These are phyloP conservation scores for Chaetomium strumarium DNA, from an alignment of 2,329 filamentous ascomycete genomes.

Conservation along the genomic window DNA sequence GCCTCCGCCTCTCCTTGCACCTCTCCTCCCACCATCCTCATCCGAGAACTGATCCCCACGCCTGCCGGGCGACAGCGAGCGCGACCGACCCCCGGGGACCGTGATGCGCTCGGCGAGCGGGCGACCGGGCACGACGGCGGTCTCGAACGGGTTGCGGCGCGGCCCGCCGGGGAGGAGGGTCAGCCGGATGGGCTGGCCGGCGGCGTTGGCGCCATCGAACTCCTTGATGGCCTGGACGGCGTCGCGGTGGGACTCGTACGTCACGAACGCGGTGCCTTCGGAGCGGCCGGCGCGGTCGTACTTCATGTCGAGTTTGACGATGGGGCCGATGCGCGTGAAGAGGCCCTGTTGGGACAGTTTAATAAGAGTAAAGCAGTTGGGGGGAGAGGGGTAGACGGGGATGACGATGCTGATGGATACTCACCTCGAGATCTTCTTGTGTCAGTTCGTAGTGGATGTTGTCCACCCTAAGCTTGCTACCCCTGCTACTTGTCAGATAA, in stretches of 20 bases:
- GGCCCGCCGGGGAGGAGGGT: conserved; percentile 54
- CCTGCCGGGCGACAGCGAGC: conserved; percentile 50
- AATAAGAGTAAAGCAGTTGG: conserved; percentile 25
- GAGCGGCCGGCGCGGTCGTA: conserved; percentile 89
- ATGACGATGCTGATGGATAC: conserved; percentile 10
- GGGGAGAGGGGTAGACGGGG: not conserved
- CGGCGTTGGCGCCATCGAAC: conserved; percentile 86
- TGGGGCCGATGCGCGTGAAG: conserved; percentile 70
- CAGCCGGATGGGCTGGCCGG: conserved; percentile 76
- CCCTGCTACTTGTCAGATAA: conserved; percentile 38
- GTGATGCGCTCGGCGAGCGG: conserved; percentile 58
- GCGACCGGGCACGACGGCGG: conserved; percentile 48
- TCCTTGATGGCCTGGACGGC: conserved; percentile 70
- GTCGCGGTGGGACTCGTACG: conserved; percentile 65
- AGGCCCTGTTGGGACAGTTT: conserved; percentile 55
- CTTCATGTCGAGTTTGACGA: conserved; percentile 61
- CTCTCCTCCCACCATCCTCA: conserved; percentile 57
- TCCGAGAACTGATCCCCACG: conserved; percentile 31
- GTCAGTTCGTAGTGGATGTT: conserved; percentile 92
- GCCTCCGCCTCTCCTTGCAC: no score
- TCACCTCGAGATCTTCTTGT: conserved; percentile 73
- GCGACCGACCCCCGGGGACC: conserved; percentile 47
- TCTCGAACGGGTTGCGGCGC: conserved; percentile 52
- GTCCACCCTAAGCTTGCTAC: conserved; percentile 73
- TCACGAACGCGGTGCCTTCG: conserved; percentile 77